A percentile compares a stretch with the other conserved stretches of the same genome.
phyloP scores from a whole-genome alignment of 768 basidiomycete species.

The Russula virescens region DNA sequence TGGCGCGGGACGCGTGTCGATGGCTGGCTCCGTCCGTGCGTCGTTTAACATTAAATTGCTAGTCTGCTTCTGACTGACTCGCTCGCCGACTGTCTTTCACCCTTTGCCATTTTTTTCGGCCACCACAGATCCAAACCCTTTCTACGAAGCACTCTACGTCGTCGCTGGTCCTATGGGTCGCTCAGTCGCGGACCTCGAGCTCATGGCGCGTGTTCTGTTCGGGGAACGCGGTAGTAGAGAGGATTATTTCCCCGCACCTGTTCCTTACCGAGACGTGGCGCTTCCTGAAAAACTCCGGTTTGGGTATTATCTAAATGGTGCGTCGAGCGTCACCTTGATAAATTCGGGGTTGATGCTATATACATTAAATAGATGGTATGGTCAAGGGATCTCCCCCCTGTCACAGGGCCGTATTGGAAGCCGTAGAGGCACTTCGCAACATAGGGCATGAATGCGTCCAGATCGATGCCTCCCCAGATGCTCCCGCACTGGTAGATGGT shows the following conservation, averaged over 20 bases:
- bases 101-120: too few species aligned
- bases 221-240: conserved; percentile 32
- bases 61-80: too few species aligned
- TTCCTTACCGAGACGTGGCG: conserved; percentile 55
- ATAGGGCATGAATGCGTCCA: too few species aligned
- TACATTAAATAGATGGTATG: conserved; percentile 2
- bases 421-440: too few species aligned
- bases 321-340: not conserved
- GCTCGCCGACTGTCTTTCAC: too few species aligned
- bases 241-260: conserved; percentile 35
- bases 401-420: conserved; percentile 32
- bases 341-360: conserved; percentile 7
- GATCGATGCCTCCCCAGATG: too few species aligned
- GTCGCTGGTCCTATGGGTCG: conserved; percentile 63
- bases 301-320: conserved; percentile 66
- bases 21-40: too few species aligned
- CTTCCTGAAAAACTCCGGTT: conserved; percentile 58
- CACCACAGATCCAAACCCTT: conserved; percentile 46
- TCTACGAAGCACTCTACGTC: conserved; percentile 60
- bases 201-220: conserved; percentile 48
- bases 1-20: conserved; percentile 32
- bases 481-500: too few species aligned
- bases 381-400: conserved; percentile 23
- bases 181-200: conserved; percentile 63
- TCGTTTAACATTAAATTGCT: conserved; percentile 39